Base-by-base conservation (phyloP, 495 filamentous ascomycete genomes). In the Neurospora sp. region DNA sequence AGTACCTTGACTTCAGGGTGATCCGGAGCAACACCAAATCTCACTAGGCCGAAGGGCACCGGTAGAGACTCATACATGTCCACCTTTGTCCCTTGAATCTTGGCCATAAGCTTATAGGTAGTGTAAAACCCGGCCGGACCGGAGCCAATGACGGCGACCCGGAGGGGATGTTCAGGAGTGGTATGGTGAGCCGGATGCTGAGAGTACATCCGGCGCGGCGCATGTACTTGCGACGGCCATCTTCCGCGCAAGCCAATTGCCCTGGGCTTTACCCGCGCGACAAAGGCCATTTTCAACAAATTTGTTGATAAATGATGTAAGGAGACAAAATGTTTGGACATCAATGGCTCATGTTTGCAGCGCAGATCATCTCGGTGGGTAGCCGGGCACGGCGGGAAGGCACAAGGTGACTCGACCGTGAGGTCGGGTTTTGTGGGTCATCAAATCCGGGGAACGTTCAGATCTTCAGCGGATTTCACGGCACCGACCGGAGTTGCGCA, bases 31-130 rank as follows among this genome's bases (percentile, higher is more conserved):
- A 99, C 96, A 16, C 96, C 96, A 78, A 94, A 98, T 69, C 96
- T 85, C 17, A 95, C 93, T 69, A 99, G 85, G 3, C 96, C 96
- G 79, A 92, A 99, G 8, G 96, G 96, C 9, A 95, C 94, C 0
- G 96, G 96, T 9, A 98, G 82, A 31, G 92, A 89, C 81, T 99
- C 96, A 80, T 97, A 99, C 96, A 98, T 98, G 79, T 97, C 94
- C 4, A 99, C 89, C 53, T 90, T 84, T 8, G 91, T 89, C 80
- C 90, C 82, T 16, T 87, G 83, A 16, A 94, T 85, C 74, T 89
- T 93, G 35, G 88, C 85, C 82, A 98, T 89, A 71, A 95, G 86
- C 71, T 94, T 87, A 74, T 94, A 92, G 4, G 96, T 91, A 6
- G 96, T 92, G 78, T 98, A 99, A 82, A 98, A 99, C 5, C 96